A percentile compares a stretch with the other conserved stretches of the same genome.
These are phyloP conservation scores for Vaccinium myrtillus DNA, from an alignment of 148 eudicot species.

Conservation along the genomic window DNA sequence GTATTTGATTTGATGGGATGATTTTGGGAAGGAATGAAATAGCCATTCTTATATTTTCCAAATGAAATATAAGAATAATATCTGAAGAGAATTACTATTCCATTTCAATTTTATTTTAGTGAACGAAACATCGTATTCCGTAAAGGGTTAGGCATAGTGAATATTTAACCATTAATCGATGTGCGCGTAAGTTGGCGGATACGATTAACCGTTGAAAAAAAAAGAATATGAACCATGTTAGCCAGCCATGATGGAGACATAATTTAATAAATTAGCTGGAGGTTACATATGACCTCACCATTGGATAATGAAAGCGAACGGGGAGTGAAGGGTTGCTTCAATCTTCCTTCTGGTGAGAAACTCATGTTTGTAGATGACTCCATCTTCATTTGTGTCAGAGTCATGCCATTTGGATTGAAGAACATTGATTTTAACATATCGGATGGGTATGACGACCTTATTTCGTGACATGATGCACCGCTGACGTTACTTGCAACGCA, in stretches of 20 bases:
- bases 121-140: neutral
- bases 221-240: neutral
- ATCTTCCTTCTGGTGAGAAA: neutral
- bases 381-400: neutral
- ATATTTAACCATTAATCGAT: neutral
- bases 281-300: neutral
- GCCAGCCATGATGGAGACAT: neutral
- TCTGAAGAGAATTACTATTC: too few species aligned
- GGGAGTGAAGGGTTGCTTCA: constrained; percentile 15
- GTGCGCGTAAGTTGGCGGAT: too few species aligned
- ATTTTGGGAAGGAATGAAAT: neutral
- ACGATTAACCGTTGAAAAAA: too few species aligned
- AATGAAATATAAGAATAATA: too few species aligned
- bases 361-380: constrained; percentile 6
- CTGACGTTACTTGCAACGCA: neutral
- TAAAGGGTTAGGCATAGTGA: neutral
- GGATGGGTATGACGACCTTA: neutral
- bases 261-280: neutral
- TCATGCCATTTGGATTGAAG: neutral
- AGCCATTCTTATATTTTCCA: neutral
- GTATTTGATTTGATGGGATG: neutral
- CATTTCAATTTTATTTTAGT: neutral
- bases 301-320: constrained; percentile 25
- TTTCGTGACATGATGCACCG: neutral
- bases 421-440: neutral